Percentiles rank a stretch among this genome's conserved stretches.
phyloP scores from a whole-genome alignment of 495 filamentous ascomycete species.

The Rostrohypoxylon terebratum region DNA sequence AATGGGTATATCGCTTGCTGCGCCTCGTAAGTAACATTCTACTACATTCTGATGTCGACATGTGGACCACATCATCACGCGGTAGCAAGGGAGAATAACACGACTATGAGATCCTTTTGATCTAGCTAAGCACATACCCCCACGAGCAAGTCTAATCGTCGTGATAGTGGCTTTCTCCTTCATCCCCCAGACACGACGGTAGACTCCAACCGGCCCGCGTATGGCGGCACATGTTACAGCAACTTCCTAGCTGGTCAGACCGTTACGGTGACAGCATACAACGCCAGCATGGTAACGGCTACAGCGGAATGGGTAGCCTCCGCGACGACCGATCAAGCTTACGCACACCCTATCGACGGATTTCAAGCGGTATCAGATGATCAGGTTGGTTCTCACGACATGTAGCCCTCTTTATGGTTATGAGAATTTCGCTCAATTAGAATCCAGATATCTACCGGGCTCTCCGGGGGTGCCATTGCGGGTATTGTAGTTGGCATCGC shows the following conservation, averaged over 20 bases:
- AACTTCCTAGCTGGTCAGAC: slow-evolving; percentile 28
- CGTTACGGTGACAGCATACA: slow-evolving; percentile 31
- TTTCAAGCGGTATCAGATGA: slow-evolving; percentile 12
- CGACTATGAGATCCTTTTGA: background rate
- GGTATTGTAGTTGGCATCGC: slow-evolving; percentile 33
- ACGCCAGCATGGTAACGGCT: slow-evolving; percentile 33
- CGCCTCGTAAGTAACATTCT: slow-evolving; percentile 34
- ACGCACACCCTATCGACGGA: slow-evolving; percentile 40
- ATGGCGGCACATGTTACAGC: slow-evolving; percentile 42
- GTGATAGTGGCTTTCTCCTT: slow-evolving; percentile 35
- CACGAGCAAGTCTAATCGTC: slow-evolving; percentile 15
- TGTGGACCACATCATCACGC: no score
- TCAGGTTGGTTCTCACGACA: slow-evolving; percentile 16
- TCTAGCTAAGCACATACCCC: background rate
- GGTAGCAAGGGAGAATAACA: background rate
- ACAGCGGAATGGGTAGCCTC: slow-evolving; percentile 30
- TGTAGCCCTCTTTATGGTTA: background rate
- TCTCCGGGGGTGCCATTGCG: slow-evolving; percentile 33
- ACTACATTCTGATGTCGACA: background rate
- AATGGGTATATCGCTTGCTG: slow-evolving; percentile 45
- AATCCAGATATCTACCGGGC: slow-evolving; percentile 12
- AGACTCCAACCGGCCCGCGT: slow-evolving; percentile 38
- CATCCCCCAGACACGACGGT: slow-evolving; percentile 21
- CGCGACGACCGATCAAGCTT: slow-evolving; percentile 35
- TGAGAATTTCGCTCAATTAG: slow-evolving; percentile 5